These are phyloP conservation scores for Nicotiana attenuata DNA, from an alignment of 257 asterid species.

Conservation along the genomic window DNA sequence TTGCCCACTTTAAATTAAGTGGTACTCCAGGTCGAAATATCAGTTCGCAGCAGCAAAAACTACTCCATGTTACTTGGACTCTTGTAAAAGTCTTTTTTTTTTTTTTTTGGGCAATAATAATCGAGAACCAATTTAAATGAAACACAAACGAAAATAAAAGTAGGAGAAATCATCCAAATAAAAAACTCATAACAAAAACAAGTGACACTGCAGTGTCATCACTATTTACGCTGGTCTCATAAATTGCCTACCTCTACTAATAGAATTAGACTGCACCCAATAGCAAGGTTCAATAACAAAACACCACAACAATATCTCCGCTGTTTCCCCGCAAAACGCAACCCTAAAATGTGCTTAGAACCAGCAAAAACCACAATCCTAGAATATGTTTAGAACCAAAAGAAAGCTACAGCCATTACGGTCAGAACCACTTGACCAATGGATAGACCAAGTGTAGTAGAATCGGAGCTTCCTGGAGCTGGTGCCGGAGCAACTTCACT, in stretches of 20 bases:
- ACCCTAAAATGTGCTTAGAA: background rate
- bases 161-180: background rate
- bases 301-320: background rate
- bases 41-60: too few relatives aligned
- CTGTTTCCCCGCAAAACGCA: background rate
- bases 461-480: slow-evolving; percentile 34
- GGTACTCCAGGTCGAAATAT: too few relatives aligned
- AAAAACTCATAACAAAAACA: background rate
- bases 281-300: background rate
- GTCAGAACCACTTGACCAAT: slow-evolving; percentile 16
- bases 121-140: background rate
- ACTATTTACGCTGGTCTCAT: slow-evolving; percentile 8
- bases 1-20: too few relatives aligned
- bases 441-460: slow-evolving; percentile 26
- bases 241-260: background rate
- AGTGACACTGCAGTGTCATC: background rate
- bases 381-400: slow-evolving; percentile 31
- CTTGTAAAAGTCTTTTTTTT: background rate
- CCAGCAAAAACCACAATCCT: slow-evolving; percentile 5
- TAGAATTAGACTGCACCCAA: background rate
- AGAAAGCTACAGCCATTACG: slow-evolving; percentile 15
- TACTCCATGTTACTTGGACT: background rate
- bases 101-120: background rate
- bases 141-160: too few relatives aligned
- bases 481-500: slow-evolving; percentile 39